Evolutionary conservation across 306 rosid species (phyloP).

Genomic region (Quercus gilva): DNA sequence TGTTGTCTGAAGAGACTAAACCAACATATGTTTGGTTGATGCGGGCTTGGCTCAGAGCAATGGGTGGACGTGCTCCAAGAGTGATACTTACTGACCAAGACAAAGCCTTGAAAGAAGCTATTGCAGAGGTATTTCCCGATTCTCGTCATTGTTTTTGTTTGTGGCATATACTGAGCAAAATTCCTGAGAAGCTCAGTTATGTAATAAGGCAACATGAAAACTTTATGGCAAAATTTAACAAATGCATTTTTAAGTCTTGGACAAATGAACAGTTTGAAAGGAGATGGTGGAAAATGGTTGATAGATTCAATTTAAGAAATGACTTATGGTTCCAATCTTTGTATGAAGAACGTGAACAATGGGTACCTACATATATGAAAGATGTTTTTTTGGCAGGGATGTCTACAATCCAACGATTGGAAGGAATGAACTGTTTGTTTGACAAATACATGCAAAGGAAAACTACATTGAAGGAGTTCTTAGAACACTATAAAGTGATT

Average conservation of each 20-base stretch:
- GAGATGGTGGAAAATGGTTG: conserved; percentile 42
- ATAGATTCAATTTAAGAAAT: conserved; percentile 31
- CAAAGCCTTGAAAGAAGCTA: conserved; percentile 36
- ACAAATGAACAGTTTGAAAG: conserved; percentile 36
- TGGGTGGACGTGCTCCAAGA: conserved; percentile 44
- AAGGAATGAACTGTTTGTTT: conserved; percentile 32
- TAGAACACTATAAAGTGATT: conserved; percentile 31
- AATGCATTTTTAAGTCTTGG: conserved; percentile 53
- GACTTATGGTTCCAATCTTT: conserved; percentile 36
- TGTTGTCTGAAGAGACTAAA: conserved; percentile 43
- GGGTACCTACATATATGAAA: conserved; percentile 44
- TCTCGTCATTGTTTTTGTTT: conserved; percentile 47
- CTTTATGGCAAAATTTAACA: conserved; percentile 33
- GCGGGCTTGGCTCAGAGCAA: conserved; percentile 45
- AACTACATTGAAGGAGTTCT: conserved; percentile 36
- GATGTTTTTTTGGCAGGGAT: conserved; percentile 38
- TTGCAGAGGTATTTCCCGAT: conserved; percentile 37
- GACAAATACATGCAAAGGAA: conserved; percentile 47
- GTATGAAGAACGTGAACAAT: conserved; percentile 36
- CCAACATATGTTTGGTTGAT: conserved; percentile 43
- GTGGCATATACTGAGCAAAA: conserved; percentile 49
- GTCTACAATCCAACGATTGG: conserved; percentile 34
- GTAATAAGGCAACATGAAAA: conserved; percentile 34
- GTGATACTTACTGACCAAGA: conserved; percentile 42
- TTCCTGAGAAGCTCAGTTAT: conserved; percentile 39